A percentile compares a stretch with the other conserved stretches of the same genome.
phyloP scores from a whole-genome alignment of 305 asterid genomes.

The Vinca major region DNA sequence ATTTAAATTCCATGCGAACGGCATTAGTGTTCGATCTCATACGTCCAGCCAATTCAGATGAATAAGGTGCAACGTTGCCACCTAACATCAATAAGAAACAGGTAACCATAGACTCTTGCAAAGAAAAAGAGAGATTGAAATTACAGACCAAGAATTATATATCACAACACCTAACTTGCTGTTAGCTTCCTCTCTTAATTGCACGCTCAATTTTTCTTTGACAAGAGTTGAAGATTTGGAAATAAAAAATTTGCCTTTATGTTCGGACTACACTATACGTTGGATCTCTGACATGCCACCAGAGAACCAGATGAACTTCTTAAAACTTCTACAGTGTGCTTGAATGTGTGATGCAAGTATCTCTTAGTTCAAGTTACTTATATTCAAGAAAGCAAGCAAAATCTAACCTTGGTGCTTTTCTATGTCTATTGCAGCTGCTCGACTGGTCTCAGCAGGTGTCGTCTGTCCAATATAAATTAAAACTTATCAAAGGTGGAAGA shows the following conservation, averaged over 20 bases:
- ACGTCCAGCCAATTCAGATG: constrained; percentile 37
- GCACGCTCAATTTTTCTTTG: background rate
- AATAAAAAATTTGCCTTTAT: background rate
- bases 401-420: constrained; percentile 65
- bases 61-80: constrained; percentile 42
- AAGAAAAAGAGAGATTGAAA: background rate
- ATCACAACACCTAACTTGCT: background rate
- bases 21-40: constrained; percentile 48
- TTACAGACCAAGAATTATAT: background rate
- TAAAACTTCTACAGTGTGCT: background rate
- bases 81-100: constrained; percentile 22
- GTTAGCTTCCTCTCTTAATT: background rate
- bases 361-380: background rate
- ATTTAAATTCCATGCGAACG: constrained; percentile 65
- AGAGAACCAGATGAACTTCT: background rate
- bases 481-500: constrained; percentile 8
- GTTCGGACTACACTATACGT: background rate
- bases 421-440: constrained; percentile 43
- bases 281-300: background rate
- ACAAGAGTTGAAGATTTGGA: background rate
- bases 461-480: constrained; percentile 41
- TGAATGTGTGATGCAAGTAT: background rate
- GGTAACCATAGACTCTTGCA: constrained; percentile 8
- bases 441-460: constrained; percentile 71
- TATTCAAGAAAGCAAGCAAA: background rate